Evolutionary conservation across 2,329 filamentous ascomycete genomes (phyloP).

Genomic region (Aspergillus sojae): DNA sequence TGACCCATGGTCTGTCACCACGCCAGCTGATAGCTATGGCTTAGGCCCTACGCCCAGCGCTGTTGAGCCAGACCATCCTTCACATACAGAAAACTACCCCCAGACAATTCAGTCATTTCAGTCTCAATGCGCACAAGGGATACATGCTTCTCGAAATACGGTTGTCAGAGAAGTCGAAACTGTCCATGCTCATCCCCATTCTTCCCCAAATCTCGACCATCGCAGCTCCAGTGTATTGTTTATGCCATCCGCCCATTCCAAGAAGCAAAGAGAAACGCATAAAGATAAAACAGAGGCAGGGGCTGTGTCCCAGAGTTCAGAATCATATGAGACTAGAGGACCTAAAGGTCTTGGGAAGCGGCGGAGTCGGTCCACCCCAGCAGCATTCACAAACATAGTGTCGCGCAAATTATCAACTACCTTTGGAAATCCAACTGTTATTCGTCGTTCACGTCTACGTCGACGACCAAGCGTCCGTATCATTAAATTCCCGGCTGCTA

Average conservation of each 20-base stretch:
- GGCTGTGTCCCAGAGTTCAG: too few relatives aligned
- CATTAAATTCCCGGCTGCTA: constrained; percentile 18
- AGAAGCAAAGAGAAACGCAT: background rate
- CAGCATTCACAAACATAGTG: constrained; percentile 36
- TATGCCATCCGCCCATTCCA: background rate
- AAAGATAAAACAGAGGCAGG: background rate
- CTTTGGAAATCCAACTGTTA: constrained; percentile 45
- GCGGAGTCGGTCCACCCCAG: constrained; percentile 29
- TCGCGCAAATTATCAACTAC: constrained; percentile 42
- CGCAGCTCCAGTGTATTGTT: background rate
- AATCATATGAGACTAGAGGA: background rate
- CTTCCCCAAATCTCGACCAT: background rate
- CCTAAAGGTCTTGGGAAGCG: constrained; percentile 3
- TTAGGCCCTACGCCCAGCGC: background rate
- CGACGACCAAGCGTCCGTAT: constrained; percentile 36
- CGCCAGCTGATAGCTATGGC: background rate
- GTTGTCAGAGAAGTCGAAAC: background rate
- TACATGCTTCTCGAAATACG: background rate
- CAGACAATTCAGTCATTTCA: constrained; percentile 2
- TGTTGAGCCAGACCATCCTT: background rate
- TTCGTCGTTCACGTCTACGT: constrained; percentile 39
- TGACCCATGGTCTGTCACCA: background rate
- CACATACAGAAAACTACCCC: background rate
- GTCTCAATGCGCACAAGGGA: background rate
- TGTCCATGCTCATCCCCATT: background rate